Conservation (phyloP, 2,329 filamentous ascomycete species). For the Fusarium sublunatum region DNA sequence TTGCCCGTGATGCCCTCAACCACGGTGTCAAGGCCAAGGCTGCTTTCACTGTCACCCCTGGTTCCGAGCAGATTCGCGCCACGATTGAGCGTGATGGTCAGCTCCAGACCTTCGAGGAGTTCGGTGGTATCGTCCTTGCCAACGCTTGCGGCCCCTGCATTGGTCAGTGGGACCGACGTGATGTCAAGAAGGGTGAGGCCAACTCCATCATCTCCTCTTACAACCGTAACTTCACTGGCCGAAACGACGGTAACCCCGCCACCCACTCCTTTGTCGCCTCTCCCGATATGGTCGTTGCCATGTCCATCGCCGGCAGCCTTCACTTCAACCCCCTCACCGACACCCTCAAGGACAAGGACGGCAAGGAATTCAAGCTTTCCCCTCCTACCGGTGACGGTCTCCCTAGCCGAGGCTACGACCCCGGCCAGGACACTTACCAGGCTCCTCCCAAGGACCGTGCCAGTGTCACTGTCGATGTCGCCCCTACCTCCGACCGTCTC, state of each 20-base stretch:
- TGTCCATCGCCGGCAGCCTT: constrained; percentile 84
- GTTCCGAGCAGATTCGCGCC: constrained; percentile 95
- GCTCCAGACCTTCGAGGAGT: constrained; percentile 83
- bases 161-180: constrained; percentile 92
- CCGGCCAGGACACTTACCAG: constrained; percentile 94
- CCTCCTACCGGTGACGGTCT: constrained; percentile 84
- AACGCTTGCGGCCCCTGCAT: constrained; percentile 97
- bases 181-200: constrained; percentile 92
- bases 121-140: constrained; percentile 88
- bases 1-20: constrained; percentile 89
- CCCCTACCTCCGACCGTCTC: constrained; percentile 91
- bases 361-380: constrained; percentile 93
- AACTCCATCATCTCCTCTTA: constrained; percentile 99
- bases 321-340: constrained; percentile 97
- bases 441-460: constrained; percentile 85
- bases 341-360: constrained; percentile 91
- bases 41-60: constrained; percentile 95
- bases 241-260: constrained; percentile 95
- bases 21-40: constrained; percentile 91
- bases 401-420: constrained; percentile 85
- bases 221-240: constrained; percentile 99
- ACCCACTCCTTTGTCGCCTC: constrained; percentile 95
- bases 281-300: constrained; percentile 87
- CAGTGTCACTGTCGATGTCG: constrained; percentile 80
- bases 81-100: constrained; percentile 92